phyloP scores from a whole-genome alignment of 176 grass and related monocot genomes.

The Chrysopogon serrulatus region DNA sequence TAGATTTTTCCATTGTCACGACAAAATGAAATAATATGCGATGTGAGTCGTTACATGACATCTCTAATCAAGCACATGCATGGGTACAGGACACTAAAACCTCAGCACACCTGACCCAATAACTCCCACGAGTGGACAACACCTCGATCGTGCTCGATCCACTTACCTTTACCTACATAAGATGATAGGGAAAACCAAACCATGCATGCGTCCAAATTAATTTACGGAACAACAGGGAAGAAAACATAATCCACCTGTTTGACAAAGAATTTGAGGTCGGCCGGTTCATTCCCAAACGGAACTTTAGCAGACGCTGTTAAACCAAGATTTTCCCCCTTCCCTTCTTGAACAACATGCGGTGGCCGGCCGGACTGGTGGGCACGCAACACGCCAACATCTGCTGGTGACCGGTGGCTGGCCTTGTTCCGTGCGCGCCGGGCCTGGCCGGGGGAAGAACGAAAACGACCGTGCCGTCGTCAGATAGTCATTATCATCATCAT shows the following conservation, averaged over 20 bases:
- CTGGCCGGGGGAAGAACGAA: neutral
- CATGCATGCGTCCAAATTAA: neutral
- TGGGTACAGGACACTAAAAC: neutral
- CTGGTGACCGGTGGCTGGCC: neutral
- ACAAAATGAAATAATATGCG: neutral
- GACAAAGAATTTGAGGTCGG: too few relatives aligned
- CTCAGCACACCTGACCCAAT: neutral
- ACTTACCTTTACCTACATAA: too few relatives aligned
- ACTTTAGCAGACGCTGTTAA: neutral
- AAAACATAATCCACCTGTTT: too few relatives aligned
- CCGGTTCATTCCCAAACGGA: neutral
- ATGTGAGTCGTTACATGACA: neutral
- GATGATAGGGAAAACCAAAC: too few relatives aligned
- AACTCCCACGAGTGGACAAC: neutral
- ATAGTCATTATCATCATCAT: constrained; percentile 31
- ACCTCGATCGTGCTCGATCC: neutral
- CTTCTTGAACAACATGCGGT: neutral
- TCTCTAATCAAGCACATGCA: neutral
- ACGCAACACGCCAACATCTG: neutral
- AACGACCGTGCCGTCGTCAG: constrained; percentile 32
- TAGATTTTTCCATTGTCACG: neutral
- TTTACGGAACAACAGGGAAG: neutral
- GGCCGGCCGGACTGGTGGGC: neutral
- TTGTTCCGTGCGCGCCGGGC: neutral
- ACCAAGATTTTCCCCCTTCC: neutral